Evolutionary conservation across 1,139 yeast species (phyloP), one percentile per base, ranked within the genome.

Genomic region (Zygosaccharomyces sapae): DNA sequence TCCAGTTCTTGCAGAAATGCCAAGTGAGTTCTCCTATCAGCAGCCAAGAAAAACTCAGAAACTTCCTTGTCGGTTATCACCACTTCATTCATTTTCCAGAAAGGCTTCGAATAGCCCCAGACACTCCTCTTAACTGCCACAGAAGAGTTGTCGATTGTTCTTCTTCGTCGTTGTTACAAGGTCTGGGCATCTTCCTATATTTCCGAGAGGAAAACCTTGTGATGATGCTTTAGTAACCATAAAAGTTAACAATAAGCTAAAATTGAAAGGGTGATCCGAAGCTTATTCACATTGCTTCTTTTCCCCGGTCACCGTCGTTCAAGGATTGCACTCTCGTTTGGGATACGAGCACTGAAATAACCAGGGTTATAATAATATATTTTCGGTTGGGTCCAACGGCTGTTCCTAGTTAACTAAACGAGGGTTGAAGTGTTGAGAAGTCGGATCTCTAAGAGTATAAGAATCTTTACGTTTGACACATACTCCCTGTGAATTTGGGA

Each of bases 61-160:
- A 58, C 55, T 34, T 51, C 51, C 5, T 44, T 40, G 38, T 56
- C 58, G n/a, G 47, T 41, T 9, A 48, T 45, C 27, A 49, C 43
- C 16, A 33, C 43, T 22, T 36, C 37, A 29, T 41, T 46, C 51
- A 48, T 47, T 25, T 12, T 13, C 30, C 31, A 24, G 7, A 5
- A 9, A 6, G 18, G 24, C 20, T 27, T 22, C 25, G 9, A 22
- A 22, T 6, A 7, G 25, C 9, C 25, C 10, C 19, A 12, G 5
- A 16, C 19, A 10, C 7, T 13, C 34, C 25, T 13, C 8, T 10
- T 25, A 5, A 10, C 24, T 19, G 7, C 9, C 25, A 22, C n/a
- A 9, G 25, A 22, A 9, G 7, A 22, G 7, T 22, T 22, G 5
- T 22, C 25, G 1, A 22, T 6, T 22, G 9, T 22, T 22, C 25